These are phyloP conservation scores for Epithele typhae DNA, from an alignment of 768 basidiomycete species.

Conservation along the genomic window DNA sequence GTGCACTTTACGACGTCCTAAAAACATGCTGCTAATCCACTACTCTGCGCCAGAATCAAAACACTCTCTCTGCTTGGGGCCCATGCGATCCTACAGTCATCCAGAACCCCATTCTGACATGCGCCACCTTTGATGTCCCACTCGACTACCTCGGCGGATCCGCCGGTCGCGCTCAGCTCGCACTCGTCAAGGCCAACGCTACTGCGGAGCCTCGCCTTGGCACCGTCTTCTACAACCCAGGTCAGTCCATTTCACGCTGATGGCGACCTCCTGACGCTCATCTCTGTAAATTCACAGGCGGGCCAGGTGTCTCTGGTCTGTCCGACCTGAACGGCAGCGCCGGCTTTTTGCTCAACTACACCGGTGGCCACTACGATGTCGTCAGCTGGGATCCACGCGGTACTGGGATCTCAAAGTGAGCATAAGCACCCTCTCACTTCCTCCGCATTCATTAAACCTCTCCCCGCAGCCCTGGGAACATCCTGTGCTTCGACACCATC, in stretches of 20 bases:
- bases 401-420: background rate
- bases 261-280: no score
- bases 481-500: background rate
- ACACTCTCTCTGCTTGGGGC: no score
- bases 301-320: background rate
- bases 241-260: background rate
- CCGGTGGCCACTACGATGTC: conserved; percentile 1
- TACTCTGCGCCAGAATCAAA: no score
- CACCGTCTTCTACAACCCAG: background rate
- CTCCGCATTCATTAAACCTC: background rate
- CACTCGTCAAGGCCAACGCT: background rate
- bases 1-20: no score
- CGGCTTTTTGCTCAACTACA: background rate
- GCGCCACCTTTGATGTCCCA: no score
- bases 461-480: background rate
- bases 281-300: background rate
- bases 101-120: no score
- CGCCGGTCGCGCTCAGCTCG: no score
- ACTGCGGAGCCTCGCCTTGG: background rate
- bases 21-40: no score
- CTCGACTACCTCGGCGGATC: no score
- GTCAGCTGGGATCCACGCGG: conserved; percentile 5
- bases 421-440: no score
- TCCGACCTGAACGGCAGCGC: background rate
- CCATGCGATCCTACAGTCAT: no score